Evolutionary conservation across 768 basidiomycete genomes (phyloP), one percentile per base, ranked within the genome.

Genomic region (Hemileccinum rubropunctum): DNA sequence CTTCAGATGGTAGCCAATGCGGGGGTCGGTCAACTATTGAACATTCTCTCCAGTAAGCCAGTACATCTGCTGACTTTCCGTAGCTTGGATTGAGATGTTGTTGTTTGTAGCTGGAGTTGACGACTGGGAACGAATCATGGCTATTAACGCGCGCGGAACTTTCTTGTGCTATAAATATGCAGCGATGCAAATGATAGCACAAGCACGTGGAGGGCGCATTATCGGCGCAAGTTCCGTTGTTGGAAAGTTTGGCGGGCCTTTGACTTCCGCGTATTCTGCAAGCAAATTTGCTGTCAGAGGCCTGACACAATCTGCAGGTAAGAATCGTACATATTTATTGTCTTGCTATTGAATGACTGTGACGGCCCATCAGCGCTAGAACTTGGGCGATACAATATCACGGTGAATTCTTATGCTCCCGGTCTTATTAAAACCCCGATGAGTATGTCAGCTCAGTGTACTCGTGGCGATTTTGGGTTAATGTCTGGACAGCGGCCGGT

Each of bases 151-250:
- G 52, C 73, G 76, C 43, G 81, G 81, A 39, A 64, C 73, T 6
- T 83, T 79, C 68, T 71, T 80, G 49, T 83, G 80, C 59, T 84
- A 82, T 43, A 80, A 83, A 42, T 73, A 82, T 53, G 83, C 82
- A 3, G 82, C 79, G 13, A 69, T 69, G 52, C 74, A 78, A 57
- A 86, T 85, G 84, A 72, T 81, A n/a, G 48, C 61, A 12, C 76
- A 76, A 64, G 71, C 73, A 0, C 63, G 61, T 9, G 73, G 78
- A 8, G 78, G 82, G 1, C 69, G 75, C 27, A 79, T 84, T 52
- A 73, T 83, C 33, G 76, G 83, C 4, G 55, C 55, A 2, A 53
- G 52, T 28, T 56, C 57, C 5, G 1, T 40, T 17, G 18, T 4
- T 2, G 54, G 46, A n/a, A 56, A 46, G 20, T 36, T 2, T 9